phyloP scores from a whole-genome alignment of 2,329 filamentous ascomycete genomes.

The Mycosphaerella sp. region DNA sequence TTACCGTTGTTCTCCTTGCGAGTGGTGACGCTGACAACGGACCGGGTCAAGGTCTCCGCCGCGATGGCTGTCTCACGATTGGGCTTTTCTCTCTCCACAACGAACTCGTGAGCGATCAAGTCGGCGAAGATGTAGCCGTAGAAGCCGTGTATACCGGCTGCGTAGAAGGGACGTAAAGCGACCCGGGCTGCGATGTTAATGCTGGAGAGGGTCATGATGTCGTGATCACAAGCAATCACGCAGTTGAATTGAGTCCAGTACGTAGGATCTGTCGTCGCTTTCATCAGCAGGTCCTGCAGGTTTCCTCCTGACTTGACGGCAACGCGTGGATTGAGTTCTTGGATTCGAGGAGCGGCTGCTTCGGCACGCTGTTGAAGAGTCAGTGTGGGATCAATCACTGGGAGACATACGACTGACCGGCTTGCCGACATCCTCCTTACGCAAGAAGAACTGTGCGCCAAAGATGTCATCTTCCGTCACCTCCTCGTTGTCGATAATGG shows the following conservation, averaged over 20 bases:
- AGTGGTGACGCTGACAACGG: constrained; percentile 63
- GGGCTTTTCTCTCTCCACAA: constrained; percentile 75
- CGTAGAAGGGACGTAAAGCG: constrained; percentile 76
- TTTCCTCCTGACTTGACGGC: constrained; percentile 48
- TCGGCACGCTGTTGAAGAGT: constrained; percentile 57
- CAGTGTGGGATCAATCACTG: not conserved
- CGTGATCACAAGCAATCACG: constrained; percentile 82
- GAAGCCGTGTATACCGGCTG: constrained; percentile 76
- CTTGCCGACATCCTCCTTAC: constrained; percentile 63
- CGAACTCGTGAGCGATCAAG: constrained; percentile 81
- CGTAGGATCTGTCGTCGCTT: constrained; percentile 63
- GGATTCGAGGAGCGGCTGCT: constrained; percentile 69
- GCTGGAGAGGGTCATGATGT: constrained; percentile 63
- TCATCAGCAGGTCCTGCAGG: constrained; percentile 60
- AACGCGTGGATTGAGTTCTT: constrained; percentile 85
- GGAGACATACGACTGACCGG: constrained; percentile 49
- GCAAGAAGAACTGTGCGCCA: constrained; percentile 63
- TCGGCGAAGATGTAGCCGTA: constrained; percentile 96
- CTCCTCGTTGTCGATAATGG: constrained; percentile 69
- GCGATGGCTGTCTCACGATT: constrained; percentile 58
- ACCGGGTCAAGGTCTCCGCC: constrained; percentile 70
- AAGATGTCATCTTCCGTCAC: constrained; percentile 70
- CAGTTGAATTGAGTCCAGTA: constrained; percentile 79
- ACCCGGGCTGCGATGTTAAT: constrained; percentile 84
- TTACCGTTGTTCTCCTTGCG: constrained; percentile 61